Evolutionary conservation across 495 filamentous ascomycete genomes (phyloP), one percentile per base, ranked within the genome.

Genomic region (Astrothelium macrocarpum): DNA sequence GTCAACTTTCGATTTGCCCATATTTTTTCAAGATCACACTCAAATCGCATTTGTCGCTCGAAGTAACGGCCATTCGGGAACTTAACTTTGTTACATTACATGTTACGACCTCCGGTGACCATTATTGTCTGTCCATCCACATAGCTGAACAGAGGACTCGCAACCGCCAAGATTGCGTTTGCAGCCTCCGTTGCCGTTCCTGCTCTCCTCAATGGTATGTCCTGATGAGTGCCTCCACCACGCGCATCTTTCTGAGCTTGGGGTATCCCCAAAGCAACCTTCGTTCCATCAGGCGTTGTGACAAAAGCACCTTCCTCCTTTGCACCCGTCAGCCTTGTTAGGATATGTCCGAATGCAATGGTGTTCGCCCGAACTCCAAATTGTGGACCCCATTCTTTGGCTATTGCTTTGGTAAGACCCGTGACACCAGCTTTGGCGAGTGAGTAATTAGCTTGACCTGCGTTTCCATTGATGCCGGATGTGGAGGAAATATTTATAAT

Each of bases 341-440:
- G 73, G 63, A 94, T 91, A 73, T 83, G 82, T 2, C 90, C 90
- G 65, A 93, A 93, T 42, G 90, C 89, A 63, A 94, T 78, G 32
- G 90, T 90, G 74, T 95, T 95, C 16, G 88, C 84, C 46, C 90
- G 79, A 1, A 95, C 90, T 49, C 90, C 90, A 68, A 90, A 95
- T 25, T 78, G 72, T 0, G 90, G 90, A 39, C 90, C 90, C 90
- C 90, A 95, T 80, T 95, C 90, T 65, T 95, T 95, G 29, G 90
- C 90, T 71, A 95, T 90, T 12, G 88, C 89, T 74, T 91, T 90
- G 60, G 87, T 89, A 5, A 95, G 77, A 1, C 90, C 90, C 12
- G 82, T 81, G 12, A 93, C 83, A 36, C 88, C 90, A 25, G 90
- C 86, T 77, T 95, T 94, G 53, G 88, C 90, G 39, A 90, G 77